Conservation (phyloP, 768 basidiomycete species). For the Hygrocybe punicea region DNA sequence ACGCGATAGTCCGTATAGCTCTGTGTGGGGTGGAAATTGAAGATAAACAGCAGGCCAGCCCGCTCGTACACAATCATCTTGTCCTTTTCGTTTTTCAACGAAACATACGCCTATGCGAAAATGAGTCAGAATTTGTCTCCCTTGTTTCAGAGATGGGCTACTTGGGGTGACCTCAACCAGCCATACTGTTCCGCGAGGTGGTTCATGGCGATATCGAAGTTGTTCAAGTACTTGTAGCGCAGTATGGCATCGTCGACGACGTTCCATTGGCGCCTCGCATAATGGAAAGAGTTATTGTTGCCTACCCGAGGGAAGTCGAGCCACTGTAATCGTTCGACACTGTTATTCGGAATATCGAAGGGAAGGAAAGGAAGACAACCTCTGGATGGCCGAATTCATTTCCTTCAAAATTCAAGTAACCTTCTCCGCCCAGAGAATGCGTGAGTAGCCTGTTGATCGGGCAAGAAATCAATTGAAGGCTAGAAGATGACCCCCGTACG, state of each 20-base stretch:
- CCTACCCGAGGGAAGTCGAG: constrained; percentile 98
- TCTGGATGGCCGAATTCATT: constrained; percentile 99
- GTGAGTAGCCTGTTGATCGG: constrained; percentile 62
- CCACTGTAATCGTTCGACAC: constrained; percentile 56
- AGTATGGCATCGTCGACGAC: constrained; percentile 80
- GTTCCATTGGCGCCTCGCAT: constrained; percentile 97
- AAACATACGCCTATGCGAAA: constrained; percentile 72
- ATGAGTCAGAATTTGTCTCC: not conserved
- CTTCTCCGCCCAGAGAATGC: constrained; percentile 93
- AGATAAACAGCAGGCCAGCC: constrained; percentile 88
- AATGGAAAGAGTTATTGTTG: constrained; percentile 93
- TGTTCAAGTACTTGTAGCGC: constrained; percentile 92
- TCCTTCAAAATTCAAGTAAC: constrained; percentile 95
- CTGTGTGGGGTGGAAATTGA: constrained; percentile 92
- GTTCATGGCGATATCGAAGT: constrained; percentile 94
- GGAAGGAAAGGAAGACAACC: constrained; percentile 40
- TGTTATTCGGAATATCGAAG: constrained; percentile 1
- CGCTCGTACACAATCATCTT: constrained; percentile 94
- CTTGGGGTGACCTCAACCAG: constrained; percentile 83
- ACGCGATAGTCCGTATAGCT: constrained; percentile 94
- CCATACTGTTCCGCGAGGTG: constrained; percentile 69
- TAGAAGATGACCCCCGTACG: not conserved
- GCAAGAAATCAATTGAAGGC: not conserved
- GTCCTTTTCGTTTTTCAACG: constrained; percentile 89
- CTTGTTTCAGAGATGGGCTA: constrained; percentile 24